Evolutionary conservation across 768 basidiomycete species (phyloP), one percentile per base, ranked within the genome.

Genomic region (Kwoniella sp.): DNA sequence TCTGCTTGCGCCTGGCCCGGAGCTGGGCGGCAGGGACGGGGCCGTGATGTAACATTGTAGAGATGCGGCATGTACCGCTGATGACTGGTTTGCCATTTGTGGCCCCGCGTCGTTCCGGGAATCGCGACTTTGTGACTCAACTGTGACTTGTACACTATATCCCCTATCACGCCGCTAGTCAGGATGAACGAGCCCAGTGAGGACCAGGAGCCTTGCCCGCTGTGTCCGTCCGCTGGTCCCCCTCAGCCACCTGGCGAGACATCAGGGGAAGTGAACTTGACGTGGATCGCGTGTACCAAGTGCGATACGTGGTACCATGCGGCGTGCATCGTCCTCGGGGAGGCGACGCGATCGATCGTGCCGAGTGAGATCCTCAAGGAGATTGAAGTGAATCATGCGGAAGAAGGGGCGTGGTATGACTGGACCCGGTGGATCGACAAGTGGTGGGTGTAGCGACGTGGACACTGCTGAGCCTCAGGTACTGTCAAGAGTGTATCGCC

Each of bases 291-390:
- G 5, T 73, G 71, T 32, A 51, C 60, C 9, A 61, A 58, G 20
- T 73, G 71, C 44, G n/a, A 41, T 19, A 54, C 32, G n/a, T 73
- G 71, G 71, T 67, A 55, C 32, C 71, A 73, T 57, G 47, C 69
- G 2, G 64, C 47, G 10, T 73, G 71, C 39, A 29, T 73, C 3
- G 27, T 68, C 3, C 43, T 46, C 4, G 50, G 61, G 6, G 53
- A 57, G 5, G 56, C 49, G 6, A n/a, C 49, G 23, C 43, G 19
- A 20, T 34, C 29, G 14, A 58, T 62, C 0, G 40, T 71, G 1
- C 70, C 70, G 4, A 25, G 28, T 6, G 53, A 31, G n/a, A 44
- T 65, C 3, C 9, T 43, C 14, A 43, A 54, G 6, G 50, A 63
- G 20, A 32, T 64, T 3, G 31, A 28, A 23, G 29, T 26, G 27